Percentiles rank a stretch among this genome's conserved stretches.
These are phyloP conservation scores for Vittaforma corneae DNA, from an alignment of 371 early-diverging fungal genomes.

Conservation along the genomic window DNA sequence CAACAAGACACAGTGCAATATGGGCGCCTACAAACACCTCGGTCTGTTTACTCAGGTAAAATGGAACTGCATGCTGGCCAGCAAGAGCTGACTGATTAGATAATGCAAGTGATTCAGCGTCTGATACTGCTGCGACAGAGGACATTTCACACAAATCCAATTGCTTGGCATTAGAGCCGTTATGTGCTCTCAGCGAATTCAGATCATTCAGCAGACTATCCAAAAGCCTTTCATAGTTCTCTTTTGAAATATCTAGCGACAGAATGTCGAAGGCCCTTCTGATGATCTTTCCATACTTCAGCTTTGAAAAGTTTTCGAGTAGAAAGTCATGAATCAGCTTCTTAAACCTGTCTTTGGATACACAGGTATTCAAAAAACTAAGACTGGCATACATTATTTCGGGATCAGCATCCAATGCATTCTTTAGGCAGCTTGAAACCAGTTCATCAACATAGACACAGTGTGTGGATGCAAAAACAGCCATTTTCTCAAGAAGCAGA, in stretches of 20 bases:
- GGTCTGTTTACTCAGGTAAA: slow-evolving; percentile 15
- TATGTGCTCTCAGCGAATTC: neutral
- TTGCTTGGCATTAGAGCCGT: neutral
- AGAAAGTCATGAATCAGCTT: neutral
- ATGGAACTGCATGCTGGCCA: slow-evolving; percentile 14
- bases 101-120: no score
- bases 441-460: slow-evolving; percentile 26
- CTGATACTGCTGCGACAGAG: no score
- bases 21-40: slow-evolving; percentile 48
- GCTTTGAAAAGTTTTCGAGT: slow-evolving; percentile 56
- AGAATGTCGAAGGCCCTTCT: slow-evolving; percentile 89
- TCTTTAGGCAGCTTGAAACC: slow-evolving; percentile 4
- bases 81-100: no score
- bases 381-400: slow-evolving; percentile 43
- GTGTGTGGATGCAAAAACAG: slow-evolving; percentile 17
- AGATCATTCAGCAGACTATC: slow-evolving; percentile 7
- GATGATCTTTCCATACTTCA: slow-evolving; percentile 82
- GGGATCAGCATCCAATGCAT: slow-evolving; percentile 26
- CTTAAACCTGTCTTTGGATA: neutral
- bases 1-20: slow-evolving; percentile 29
- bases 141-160: no score
- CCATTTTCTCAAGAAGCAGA: slow-evolving; percentile 29
- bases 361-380: slow-evolving; percentile 27
- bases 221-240: slow-evolving; percentile 22
- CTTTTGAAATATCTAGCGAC: slow-evolving; percentile 69